Evolutionary conservation across 768 basidiomycete species (phyloP), one percentile per base, ranked within the genome.

Genomic region (Lanmaoa rubissima): DNA sequence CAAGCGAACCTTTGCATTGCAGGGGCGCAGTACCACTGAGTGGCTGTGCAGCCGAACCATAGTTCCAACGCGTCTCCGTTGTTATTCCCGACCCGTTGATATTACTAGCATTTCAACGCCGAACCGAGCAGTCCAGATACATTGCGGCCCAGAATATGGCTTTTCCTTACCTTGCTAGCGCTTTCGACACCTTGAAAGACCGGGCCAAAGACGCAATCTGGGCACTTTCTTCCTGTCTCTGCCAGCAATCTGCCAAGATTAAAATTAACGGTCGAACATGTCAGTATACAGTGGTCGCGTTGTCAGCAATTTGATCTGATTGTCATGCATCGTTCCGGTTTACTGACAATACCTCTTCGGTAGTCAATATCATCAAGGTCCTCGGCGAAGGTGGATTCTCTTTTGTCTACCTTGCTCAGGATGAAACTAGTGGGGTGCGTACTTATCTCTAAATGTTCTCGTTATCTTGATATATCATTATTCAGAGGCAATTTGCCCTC

Each of bases 211-310:
- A 95, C 68, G 88, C 89, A 1, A 69, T 94, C 13, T 90, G 84
- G 80, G 90, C 88, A 10, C 74, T 95, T 26, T 85, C 92, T 0
- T 88, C 88, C 12, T 92, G 91, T 71, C 70, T 91, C 39, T 92
- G 87, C 75, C 83, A 85, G 68, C 88, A 85, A 68, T 82, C 91
- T 43, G 88, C 93, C 16, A 92, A 86, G 57, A 80, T 98, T 57
- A 97, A 98, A 77, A 94, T 99, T 59, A 97, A 96, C 64, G 96
- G 96, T 38, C 83, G 96, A 62, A 91, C 92, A 40, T 98, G 90
- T 92, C 63, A 79, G 87, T 81, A 54, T 47, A 16, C 52, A n/a
- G n/a, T 21, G 34, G 48, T 58, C 45, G 32, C 47, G 19, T 53
- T 32, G 53, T 51, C 38, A 2, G n/a, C 43, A 41, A 32, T 46